A percentile compares a stretch with the other conserved stretches of the same genome.
phyloP scores from a whole-genome alignment of 2,329 filamentous ascomycete genomes.

The Aspergillus costaricaensis region DNA sequence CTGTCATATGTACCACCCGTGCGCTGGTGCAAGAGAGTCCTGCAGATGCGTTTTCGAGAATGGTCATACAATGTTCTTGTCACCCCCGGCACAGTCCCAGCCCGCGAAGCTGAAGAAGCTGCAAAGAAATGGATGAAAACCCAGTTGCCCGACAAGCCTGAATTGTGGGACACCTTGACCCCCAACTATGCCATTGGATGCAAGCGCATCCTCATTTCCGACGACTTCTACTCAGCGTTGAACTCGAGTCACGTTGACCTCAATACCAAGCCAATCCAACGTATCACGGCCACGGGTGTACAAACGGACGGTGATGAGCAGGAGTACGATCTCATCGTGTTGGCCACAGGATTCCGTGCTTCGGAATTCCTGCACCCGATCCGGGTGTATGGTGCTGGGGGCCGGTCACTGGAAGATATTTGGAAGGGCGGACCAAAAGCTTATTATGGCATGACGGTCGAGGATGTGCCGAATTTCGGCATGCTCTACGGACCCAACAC shows the following conservation, averaged over 20 bases:
- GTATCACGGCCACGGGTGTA: constrained; percentile 52
- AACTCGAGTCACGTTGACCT: constrained; percentile 51
- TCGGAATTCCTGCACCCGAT: constrained; percentile 63
- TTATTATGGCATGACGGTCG: constrained; percentile 54
- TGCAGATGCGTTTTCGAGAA: constrained; percentile 60
- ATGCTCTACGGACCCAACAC: constrained; percentile 63
- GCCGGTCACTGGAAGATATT: constrained; percentile 50
- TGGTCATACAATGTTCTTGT: constrained; percentile 46
- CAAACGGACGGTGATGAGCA: constrained; percentile 47
- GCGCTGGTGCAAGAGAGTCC: constrained; percentile 52
- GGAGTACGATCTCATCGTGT: constrained; percentile 58
- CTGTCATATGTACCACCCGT: constrained; percentile 55
- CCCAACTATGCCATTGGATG: constrained; percentile 59
- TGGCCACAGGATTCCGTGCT: constrained; percentile 62
- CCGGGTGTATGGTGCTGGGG: constrained; percentile 50
- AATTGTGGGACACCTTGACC: constrained; percentile 56
- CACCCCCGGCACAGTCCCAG: constrained; percentile 43
- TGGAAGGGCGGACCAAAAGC: constrained; percentile 58
- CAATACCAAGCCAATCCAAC: constrained; percentile 53
- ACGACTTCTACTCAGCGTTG: constrained; percentile 59
- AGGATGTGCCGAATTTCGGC: constrained; percentile 57
- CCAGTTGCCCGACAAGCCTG: constrained; percentile 51
- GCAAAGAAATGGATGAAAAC: constrained; percentile 45
- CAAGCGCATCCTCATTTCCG: constrained; percentile 56
- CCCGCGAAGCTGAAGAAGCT: constrained; percentile 42